Evolutionary conservation across 179 eudicot species (phyloP).

Genomic region (Pouteria campechiana): DNA sequence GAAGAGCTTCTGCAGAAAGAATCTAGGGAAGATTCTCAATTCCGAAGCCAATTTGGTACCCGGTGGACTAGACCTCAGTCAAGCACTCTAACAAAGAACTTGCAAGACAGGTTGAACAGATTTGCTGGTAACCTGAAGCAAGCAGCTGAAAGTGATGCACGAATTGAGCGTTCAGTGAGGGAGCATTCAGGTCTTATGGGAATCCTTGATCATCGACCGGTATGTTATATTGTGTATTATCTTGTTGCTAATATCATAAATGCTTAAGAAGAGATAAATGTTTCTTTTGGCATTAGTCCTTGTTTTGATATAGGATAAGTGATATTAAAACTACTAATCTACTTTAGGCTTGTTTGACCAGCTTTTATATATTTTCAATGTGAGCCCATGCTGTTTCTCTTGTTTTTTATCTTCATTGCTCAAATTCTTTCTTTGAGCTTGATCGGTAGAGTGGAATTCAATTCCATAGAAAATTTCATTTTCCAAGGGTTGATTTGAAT

Average conservation of each 20-base stretch:
- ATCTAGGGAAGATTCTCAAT: constrained; percentile 82
- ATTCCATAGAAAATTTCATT: no score
- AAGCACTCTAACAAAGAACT: constrained; percentile 80
- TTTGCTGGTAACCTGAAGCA: constrained; percentile 94
- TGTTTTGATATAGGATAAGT: no score
- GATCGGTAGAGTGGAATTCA: no score
- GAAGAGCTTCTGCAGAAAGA: constrained; percentile 98
- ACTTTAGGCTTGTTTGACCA: no score
- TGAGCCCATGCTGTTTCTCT: no score
- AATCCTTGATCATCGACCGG: constrained; percentile 78
- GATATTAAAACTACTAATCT: no score
- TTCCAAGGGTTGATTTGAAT: no score
- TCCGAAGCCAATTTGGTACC: constrained; percentile 88
- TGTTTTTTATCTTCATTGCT: constrained; percentile 1
- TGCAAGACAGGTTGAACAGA: constrained; percentile 83
- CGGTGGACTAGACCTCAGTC: constrained; percentile 99
- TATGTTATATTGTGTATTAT: constrained; percentile 27
- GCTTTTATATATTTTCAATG: no score
- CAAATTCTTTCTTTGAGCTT: not conserved
- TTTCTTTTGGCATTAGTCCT: no score
- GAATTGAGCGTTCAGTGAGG: constrained; percentile 89
- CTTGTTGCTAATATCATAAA: no score
- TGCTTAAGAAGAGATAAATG: no score
- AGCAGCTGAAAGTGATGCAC: constrained; percentile 94
- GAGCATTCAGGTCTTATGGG: constrained; percentile 88